Base-by-base conservation (phyloP, 805 yeast genomes). In the Metschnikowia arizonensis region DNA sequence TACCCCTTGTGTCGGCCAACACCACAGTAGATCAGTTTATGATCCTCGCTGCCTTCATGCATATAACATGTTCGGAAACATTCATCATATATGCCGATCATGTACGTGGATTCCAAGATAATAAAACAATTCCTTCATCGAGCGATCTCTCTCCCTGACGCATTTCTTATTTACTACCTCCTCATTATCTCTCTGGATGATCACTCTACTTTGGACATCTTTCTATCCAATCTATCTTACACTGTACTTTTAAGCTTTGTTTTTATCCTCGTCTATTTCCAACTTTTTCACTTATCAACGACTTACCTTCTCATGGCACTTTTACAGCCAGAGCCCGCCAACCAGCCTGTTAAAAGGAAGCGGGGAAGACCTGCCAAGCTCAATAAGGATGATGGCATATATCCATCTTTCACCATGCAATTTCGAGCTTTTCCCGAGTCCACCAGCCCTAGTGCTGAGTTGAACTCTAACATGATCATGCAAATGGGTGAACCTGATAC, bases 331-430 rank as follows among this genome's bases (percentile, higher is more conserved):
- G 40, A 33, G 17, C 29, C 35, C 9, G 11, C 17, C 5, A 24
- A 34, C 5, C 40, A 23, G 33, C 66, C 71, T 3, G 58, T 62
- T 14, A 71, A 68, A 50, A 56, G 65, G 41, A 72, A 66, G 52
- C 56, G 76, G 51, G 76, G 76, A n/a, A 61, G 76, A 53, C 76
- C 76, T 7, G 75, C 76, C 30, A 72, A 72, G 57, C 54, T 64
- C 32, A 66, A 62, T 49, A 64, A 65, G 47, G 68, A 66, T 47
- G 67, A 72, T 36, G 56, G 53, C 26, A 45, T 45, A 1, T 54
- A 46, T 23, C 62, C 69, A 39, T 66, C 74, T 8, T 56, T 69
- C 52, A 71, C 72, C 52, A 69, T 71, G 55, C 64, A 61, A 45
- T 64, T 71, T 48, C 66, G 68, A 39, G 65, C 74, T 2, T 61